Conservation (phyloP, 768 basidiomycete species). For the Phaeolepiota aurea region DNA sequence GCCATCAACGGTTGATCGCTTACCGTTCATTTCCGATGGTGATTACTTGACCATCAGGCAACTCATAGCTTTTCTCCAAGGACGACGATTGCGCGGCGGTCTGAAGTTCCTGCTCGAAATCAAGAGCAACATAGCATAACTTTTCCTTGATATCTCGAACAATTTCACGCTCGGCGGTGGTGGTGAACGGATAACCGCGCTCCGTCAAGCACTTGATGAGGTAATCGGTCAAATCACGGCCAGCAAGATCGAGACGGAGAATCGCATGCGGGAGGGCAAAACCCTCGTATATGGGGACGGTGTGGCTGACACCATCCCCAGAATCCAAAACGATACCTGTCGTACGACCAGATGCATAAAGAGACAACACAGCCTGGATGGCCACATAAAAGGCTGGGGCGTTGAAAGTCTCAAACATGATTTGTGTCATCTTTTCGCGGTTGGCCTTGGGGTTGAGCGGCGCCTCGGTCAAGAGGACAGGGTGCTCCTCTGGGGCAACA, state of each 20-base stretch:
- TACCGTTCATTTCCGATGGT: slow-evolving; percentile 90
- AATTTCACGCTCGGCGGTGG: slow-evolving; percentile 89
- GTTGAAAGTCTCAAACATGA: slow-evolving; percentile 97
- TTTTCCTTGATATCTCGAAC: slow-evolving; percentile 98
- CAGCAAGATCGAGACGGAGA: slow-evolving; percentile 84
- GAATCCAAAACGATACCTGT: slow-evolving; percentile 95
- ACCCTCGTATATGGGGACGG: slow-evolving; percentile 94
- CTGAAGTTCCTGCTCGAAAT: slow-evolving; percentile 91
- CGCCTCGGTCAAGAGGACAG: slow-evolving; percentile 85
- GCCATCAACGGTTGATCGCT: slow-evolving; percentile 24
- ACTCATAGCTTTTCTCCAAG: slow-evolving; percentile 89
- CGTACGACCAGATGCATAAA: slow-evolving; percentile 92
- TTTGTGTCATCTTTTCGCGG: slow-evolving; percentile 91
- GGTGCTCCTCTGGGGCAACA: slow-evolving; percentile 90
- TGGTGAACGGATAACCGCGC: slow-evolving; percentile 91
- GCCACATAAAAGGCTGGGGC: slow-evolving; percentile 88
- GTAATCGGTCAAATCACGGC: slow-evolving; percentile 84
- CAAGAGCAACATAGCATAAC: slow-evolving; percentile 90
- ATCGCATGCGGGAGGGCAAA: slow-evolving; percentile 92
- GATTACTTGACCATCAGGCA: slow-evolving; percentile 91
- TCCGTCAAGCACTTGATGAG: slow-evolving; percentile 83
- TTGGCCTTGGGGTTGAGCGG: slow-evolving; percentile 91
- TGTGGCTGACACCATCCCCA: slow-evolving; percentile 94
- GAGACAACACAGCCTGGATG: slow-evolving; percentile 85
- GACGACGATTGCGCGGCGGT: slow-evolving; percentile 85